Percentiles rank a stretch among this genome's conserved stretches.
phyloP scores from a whole-genome alignment of 169 alveolate species.

The Plasmodium sp. region DNA sequence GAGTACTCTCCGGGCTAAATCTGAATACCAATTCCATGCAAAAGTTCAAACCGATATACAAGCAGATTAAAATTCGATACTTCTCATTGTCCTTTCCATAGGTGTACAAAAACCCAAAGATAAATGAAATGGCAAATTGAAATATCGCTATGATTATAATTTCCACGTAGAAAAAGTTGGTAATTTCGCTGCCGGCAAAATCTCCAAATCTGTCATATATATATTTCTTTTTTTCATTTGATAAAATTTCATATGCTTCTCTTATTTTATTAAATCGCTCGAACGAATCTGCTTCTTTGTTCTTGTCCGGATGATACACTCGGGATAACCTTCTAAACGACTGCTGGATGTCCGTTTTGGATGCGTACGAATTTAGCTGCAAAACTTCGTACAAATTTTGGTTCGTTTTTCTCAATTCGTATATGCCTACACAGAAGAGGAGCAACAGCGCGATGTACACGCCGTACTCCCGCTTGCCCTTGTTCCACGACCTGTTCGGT shows the following conservation, averaged over 20 bases:
- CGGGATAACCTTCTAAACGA: constrained; percentile 76
- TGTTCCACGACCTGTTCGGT: constrained; percentile 53
- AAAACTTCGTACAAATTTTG: constrained; percentile 59
- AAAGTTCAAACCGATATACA: constrained; percentile 53
- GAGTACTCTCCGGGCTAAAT: constrained; percentile 49
- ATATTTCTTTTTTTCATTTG: constrained; percentile 89
- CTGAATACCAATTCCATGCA: constrained; percentile 60
- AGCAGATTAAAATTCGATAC: constrained; percentile 53
- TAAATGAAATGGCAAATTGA: constrained; percentile 75
- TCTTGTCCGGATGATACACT: constrained; percentile 94
- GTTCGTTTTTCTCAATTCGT: constrained; percentile 57
- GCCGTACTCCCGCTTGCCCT: constrained; percentile 71
- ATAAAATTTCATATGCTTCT: constrained; percentile 93
- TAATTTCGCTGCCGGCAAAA: constrained; percentile 84
- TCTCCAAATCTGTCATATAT: constrained; percentile 93
- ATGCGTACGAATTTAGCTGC: constrained; percentile 22
- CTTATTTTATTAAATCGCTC: constrained; percentile 90
- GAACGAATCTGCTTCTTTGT: constrained; percentile 86
- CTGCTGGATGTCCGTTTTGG: constrained; percentile 53
- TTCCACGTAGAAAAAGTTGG: constrained; percentile 61
- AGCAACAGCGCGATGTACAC: constrained; percentile 35
- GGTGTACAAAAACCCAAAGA: constrained; percentile 72
- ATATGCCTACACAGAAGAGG: constrained; percentile 58
- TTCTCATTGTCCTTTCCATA: constrained; percentile 74
- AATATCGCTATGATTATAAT: constrained; percentile 68